Evolutionary conservation across 2,329 filamentous ascomycete species (phyloP).

Genomic region (Chaetomium globosum): DNA sequence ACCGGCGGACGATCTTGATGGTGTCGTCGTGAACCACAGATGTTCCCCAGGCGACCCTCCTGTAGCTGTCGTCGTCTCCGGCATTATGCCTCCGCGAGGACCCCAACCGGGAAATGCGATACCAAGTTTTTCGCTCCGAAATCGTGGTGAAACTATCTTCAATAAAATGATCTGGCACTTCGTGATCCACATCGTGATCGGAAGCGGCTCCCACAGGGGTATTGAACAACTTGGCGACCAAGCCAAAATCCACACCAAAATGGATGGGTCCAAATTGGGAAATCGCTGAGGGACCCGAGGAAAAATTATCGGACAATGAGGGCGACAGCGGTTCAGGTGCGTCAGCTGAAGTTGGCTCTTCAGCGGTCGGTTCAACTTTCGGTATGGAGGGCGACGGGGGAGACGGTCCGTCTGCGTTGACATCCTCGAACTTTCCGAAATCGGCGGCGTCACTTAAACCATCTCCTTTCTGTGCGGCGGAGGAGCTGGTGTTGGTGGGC

Average conservation of each 20-base stretch:
- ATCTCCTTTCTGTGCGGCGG: conserved; percentile 18
- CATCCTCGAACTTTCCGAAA: conserved; percentile 43
- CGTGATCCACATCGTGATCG: conserved; percentile 33
- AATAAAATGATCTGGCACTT: conserved; percentile 52
- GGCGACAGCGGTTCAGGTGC: conserved; percentile 2
- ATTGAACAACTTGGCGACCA: conserved; percentile 42
- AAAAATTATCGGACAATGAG: conserved; percentile 8
- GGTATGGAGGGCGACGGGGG: conserved; percentile 1
- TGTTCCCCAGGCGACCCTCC: conserved; percentile 59
- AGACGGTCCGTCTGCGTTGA: conserved; percentile 17
- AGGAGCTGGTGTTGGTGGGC: conserved; percentile 27
- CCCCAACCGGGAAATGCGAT: conserved; percentile 63
- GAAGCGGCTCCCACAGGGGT: conserved; percentile 39
- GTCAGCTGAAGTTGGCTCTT: background rate
- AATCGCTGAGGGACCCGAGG: conserved; percentile 31
- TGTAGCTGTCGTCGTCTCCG: conserved; percentile 63
- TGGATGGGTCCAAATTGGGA: conserved; percentile 38
- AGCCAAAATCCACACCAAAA: conserved; percentile 29
- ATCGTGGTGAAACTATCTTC: conserved; percentile 57
- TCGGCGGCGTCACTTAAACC: conserved; percentile 32
- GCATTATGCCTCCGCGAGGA: conserved; percentile 59
- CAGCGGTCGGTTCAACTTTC: background rate
- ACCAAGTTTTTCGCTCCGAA: conserved; percentile 66
- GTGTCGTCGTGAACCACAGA: conserved; percentile 58
- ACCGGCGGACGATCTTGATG: conserved; percentile 62